Evolutionary conservation across 2,329 filamentous ascomycete genomes (phyloP).

Genomic region (Epicoccum nigrum): DNA sequence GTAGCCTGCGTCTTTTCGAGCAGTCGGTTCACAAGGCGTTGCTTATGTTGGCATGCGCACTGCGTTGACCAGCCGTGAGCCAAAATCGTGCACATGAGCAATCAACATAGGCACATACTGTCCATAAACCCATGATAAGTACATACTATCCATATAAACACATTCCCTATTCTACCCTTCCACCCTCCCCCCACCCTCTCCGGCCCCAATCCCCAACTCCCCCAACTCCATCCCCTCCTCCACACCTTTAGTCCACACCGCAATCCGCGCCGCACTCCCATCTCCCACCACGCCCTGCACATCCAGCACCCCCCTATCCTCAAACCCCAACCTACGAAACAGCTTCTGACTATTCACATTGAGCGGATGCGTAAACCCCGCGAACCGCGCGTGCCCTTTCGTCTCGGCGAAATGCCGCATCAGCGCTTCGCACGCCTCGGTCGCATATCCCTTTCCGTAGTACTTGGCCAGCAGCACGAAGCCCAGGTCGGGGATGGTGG

Average conservation of each 20-base stretch:
- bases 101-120: too few species aligned
- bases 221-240: neutral
- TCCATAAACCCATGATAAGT: too few species aligned
- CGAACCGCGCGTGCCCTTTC: slow-evolving; percentile 16
- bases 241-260: slow-evolving; percentile 21
- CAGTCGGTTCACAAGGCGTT: too few species aligned
- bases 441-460: slow-evolving; percentile 30
- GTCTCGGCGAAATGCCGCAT: slow-evolving; percentile 16
- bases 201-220: slow-evolving; percentile 7
- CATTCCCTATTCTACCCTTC: too few species aligned
- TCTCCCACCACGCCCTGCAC: slow-evolving; percentile 15
- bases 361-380: slow-evolving; percentile 22
- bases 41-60: too few species aligned
- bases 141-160: too few species aligned
- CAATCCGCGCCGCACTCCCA: neutral
- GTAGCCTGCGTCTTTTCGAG: too few species aligned
- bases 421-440: slow-evolving; percentile 23
- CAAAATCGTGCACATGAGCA: too few species aligned
- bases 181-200: neutral
- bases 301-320: slow-evolving; percentile 18
- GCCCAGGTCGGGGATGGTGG: slow-evolving; percentile 30
- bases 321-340: slow-evolving; percentile 29
- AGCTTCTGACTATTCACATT: slow-evolving; percentile 28
- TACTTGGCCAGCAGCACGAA: slow-evolving; percentile 20
- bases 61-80: too few species aligned